phyloP scores from a whole-genome alignment of 2,329 filamentous ascomycete species.

The Epichloe hybrida region DNA sequence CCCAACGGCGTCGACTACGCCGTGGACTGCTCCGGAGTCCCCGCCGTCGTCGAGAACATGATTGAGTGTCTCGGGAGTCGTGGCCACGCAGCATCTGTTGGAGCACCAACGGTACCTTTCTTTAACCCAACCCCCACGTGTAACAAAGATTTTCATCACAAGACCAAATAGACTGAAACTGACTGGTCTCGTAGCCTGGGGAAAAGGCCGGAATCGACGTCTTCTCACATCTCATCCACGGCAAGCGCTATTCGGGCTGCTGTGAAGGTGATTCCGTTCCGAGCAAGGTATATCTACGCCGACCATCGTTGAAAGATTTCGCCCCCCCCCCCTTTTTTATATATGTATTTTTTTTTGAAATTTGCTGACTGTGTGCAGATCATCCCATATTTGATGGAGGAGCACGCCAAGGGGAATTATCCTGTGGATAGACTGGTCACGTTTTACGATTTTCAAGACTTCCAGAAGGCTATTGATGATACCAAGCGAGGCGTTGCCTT shows the following conservation, averaged over 20 bases:
- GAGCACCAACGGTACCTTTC: neutral
- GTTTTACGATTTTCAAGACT: constrained; percentile 1
- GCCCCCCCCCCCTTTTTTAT: no score
- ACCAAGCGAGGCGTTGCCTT: constrained; percentile 17
- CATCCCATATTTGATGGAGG: neutral
- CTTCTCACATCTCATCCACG: neutral
- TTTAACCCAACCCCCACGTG: no score
- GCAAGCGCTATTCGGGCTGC: neutral
- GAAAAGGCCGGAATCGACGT: neutral
- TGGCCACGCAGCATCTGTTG: neutral
- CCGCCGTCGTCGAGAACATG: constrained; percentile 30
- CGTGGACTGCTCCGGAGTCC: constrained; percentile 18
- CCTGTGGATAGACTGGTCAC: neutral
- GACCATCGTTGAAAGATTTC: neutral
- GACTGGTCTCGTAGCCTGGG: neutral
- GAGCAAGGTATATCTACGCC: neutral
- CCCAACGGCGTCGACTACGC: constrained; percentile 17
- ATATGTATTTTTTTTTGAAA: no score
- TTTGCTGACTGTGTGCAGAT: neutral
- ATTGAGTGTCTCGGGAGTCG: constrained; percentile 27
- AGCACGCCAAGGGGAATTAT: neutral
- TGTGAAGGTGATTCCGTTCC: constrained; percentile 2
- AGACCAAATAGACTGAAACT: neutral
- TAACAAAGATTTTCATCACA: no score
- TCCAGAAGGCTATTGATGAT: neutral